Base-by-base conservation (phyloP, 1,139 yeast species). In the Pichia inconspicua region DNA sequence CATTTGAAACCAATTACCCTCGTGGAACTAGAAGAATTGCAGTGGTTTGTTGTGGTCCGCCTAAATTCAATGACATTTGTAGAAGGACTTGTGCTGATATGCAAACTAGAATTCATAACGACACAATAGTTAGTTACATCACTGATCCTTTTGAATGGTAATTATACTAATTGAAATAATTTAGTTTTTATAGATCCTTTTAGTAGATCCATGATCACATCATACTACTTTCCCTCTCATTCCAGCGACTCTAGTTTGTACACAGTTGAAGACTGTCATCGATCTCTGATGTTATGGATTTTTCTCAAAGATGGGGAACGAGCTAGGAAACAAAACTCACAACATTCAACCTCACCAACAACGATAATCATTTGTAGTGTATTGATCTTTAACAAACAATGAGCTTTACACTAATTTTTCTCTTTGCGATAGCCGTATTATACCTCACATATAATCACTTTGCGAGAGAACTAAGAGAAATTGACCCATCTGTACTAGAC, bases 401-500 rank as follows among this genome's bases (percentile, higher is more conserved):
- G 34, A 30, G 34, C n/a, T 12, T 15, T 4, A 39, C 46, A 3
- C 9, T 43, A 12, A 4, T 37, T 5, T 27, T 42, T 9, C 8
- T 44, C 4, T 3, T 48, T 2, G 14, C 28, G 1, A 12, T 42
- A 4, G 14, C 42, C 5, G 25, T 28, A 11, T n/a, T 25, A 1
- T 17, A 32, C 10, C 36, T 48, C 10, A 8, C 43, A 9, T 49
- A 45, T 28, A 5, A 32, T 2, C 47, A 49, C 41, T 41, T 61
- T 17, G 47, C 47, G 14, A 44, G 56, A 9, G 64, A 66, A 15
- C 64, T 67, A 31, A 68, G 71, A 48, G 87, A 82, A 55, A 75
- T 80, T 28, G 76, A 75, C 48, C 78, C 75, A 40, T 62, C 77
- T 25, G 83, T 82, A n/a, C 65, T 84, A 40, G 63, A 66, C 38